Base-by-base conservation (phyloP, 2,329 filamentous ascomycete genomes). In the Tolypocladium album region DNA sequence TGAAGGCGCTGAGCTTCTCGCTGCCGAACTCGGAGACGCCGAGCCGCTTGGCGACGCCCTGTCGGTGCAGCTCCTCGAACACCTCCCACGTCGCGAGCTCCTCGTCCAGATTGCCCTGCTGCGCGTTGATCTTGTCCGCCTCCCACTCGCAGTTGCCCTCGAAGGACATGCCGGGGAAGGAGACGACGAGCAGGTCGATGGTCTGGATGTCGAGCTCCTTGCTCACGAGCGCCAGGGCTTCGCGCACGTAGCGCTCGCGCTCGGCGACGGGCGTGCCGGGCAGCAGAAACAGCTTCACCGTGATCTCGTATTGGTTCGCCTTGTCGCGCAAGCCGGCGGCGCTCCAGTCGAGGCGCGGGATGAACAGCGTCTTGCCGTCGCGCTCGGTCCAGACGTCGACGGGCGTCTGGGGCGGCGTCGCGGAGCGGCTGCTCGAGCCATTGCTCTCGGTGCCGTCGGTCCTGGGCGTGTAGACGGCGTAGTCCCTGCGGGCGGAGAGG, bases 201-300 rank as follows among this genome's bases (percentile, higher is more conserved):
- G 83, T 86, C 11, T 83, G 73, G 9, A 92, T 85, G 58, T 87
- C 83, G 60, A 99, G 78, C 74, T 96, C 90, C 71, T 88, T 88
- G 64, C 88, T 79, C 12, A 97, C 92, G 12, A 96, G 76, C 58
- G 85, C 79, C 65, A 99, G 80, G 1, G 94, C 93, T 69, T 95
- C 89, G 59, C 82, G 76, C 11, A 89, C 88, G 70, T 96, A 88
- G 59, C 79, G 78, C 65, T 83, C 83, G 61, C 93, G 85, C 64
- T 85, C 76, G 22, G 81, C 79, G 1, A 84, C 76, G 12, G 87
- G 80, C 58, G 90, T 83, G 22, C 83, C 84, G 1, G 91, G 88
- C 36, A 97, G 82, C 74, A 94, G 95, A 79, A 99, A 99, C 27
- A 99, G 77, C 76, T 99, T 99, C 62, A 94, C 88, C 0, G 93